Percentiles rank a stretch among this genome's conserved stretches.
phyloP scores from a whole-genome alignment of 345 rosid genomes.

The Bruguiera parviflora region DNA sequence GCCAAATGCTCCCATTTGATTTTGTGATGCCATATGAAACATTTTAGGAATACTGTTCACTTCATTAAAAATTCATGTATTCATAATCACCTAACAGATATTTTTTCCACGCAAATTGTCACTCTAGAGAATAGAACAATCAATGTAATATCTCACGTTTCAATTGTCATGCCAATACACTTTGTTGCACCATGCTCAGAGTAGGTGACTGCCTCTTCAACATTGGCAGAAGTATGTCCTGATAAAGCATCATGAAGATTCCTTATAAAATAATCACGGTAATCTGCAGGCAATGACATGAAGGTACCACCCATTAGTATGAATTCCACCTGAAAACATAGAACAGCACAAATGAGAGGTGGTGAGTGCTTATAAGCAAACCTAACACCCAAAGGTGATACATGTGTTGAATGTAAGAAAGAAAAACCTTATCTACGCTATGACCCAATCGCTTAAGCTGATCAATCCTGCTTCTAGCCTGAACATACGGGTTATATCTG shows the following conservation, averaged over 20 bases:
- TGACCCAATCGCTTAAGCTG: slow-evolving; percentile 98
- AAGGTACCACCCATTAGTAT: slow-evolving; percentile 98
- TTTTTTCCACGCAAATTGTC: neutral
- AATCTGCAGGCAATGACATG: slow-evolving; percentile 94
- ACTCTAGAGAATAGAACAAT: neutral
- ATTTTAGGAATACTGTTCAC: neutral
- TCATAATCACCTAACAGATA: neutral
- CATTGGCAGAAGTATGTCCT: slow-evolving; percentile 90
- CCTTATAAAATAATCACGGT: slow-evolving; percentile 86
- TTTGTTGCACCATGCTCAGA: slow-evolving; percentile 91
- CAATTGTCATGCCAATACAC: slow-evolving; percentile 99
- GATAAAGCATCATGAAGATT: slow-evolving; percentile 98
- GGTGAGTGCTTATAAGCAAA: neutral
- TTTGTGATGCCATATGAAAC: neutral
- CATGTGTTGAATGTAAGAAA: neutral
- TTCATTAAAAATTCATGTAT: neutral
- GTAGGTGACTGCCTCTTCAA: slow-evolving; percentile 94
- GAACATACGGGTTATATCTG: slow-evolving; percentile 96
- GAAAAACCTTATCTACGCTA: slow-evolving; percentile 86
- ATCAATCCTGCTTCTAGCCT: slow-evolving; percentile 97
- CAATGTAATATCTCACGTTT: slow-evolving; percentile 63
- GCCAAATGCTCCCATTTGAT: neutral
- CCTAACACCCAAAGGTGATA: neutral
- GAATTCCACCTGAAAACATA: slow-evolving; percentile 75
- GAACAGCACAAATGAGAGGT: slow-evolving; percentile 6